Conservation (phyloP, 805 yeast species). For the Spathaspora gorwiae region DNA sequence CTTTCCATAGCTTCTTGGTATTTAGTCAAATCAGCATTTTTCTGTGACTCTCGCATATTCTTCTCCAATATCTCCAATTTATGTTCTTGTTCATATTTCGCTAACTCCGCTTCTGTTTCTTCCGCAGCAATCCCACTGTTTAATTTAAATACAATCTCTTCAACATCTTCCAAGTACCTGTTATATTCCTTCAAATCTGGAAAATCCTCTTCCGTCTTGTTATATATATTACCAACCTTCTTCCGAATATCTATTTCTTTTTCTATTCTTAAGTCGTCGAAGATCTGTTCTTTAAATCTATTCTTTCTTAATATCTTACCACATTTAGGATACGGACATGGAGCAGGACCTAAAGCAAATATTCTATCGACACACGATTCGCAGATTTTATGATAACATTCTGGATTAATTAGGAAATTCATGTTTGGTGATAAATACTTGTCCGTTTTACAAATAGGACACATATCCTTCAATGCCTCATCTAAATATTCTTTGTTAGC, state of each 20-base stretch:
- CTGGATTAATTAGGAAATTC: constrained; percentile 89
- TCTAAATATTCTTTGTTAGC: constrained; percentile 18
- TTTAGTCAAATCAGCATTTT: constrained; percentile 60
- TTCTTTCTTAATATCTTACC: constrained; percentile 82
- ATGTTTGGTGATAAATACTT: constrained; percentile 90
- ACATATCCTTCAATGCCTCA: constrained; percentile 68
- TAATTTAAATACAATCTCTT: constrained; percentile 72
- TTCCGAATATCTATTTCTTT: constrained; percentile 88
- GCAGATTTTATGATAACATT: constrained; percentile 96
- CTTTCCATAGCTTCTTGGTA: constrained; percentile 53
- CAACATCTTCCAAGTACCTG: constrained; percentile 77
- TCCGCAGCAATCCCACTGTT: constrained; percentile 67
- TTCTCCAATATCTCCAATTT: constrained; percentile 72
- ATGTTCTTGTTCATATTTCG: constrained; percentile 68
- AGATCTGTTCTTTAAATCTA: constrained; percentile 85
- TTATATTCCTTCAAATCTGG: constrained; percentile 57
- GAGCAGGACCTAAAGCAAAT: constrained; percentile 91
- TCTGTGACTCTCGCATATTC: constrained; percentile 59
- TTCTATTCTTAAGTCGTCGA: constrained; percentile 87
- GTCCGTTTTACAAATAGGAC: constrained; percentile 97
- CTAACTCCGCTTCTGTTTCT: constrained; percentile 59
- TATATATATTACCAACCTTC: constrained; percentile 70
- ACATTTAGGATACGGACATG: constrained; percentile 92
- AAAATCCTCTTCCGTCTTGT: constrained; percentile 76
- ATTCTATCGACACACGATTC: constrained; percentile 95